Conservation (phyloP, 176 grass and related monocot genomes). For the Areca catechu region DNA sequence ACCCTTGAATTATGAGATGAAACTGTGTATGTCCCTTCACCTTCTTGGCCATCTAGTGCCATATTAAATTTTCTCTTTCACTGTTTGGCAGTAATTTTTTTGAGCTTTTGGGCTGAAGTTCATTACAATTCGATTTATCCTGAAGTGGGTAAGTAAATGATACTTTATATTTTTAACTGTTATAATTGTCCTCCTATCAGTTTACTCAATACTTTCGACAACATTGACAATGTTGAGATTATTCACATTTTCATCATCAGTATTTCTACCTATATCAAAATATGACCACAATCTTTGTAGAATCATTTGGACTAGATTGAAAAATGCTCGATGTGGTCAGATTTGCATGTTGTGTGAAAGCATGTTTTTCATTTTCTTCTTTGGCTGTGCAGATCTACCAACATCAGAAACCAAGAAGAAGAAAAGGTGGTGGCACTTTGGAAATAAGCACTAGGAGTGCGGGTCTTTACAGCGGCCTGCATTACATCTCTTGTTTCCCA, state of each 20-base stretch:
- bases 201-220: too few relatives aligned
- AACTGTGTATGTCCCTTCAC: too few relatives aligned
- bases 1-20: too few relatives aligned
- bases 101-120: constrained; percentile 99
- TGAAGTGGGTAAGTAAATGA: constrained; percentile 70
- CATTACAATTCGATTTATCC: constrained; percentile 95
- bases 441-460: constrained; percentile 23
- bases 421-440: constrained; percentile 92
- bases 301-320: too few relatives aligned
- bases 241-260: too few relatives aligned
- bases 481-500: constrained; percentile 13
- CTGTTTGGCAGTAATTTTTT: constrained; percentile 57
- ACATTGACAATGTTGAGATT: too few relatives aligned
- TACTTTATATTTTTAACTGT: too few relatives aligned
- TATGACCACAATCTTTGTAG: too few relatives aligned
- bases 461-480: constrained; percentile 7
- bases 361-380: background rate
- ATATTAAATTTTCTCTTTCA: background rate
- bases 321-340: too few relatives aligned
- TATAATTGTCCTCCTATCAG: too few relatives aligned
- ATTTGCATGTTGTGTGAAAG: constrained; percentile 1
- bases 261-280: too few relatives aligned
- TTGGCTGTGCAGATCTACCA: constrained; percentile 40
- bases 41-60: background rate
- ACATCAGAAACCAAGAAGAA: constrained; percentile 50